Evolutionary conservation across 306 rosid genomes (phyloP).

Genomic region (Cucumis sativus): Cucumber_9930_V3 NC_026661.2:18230501-18231000

Average conservation of each 20-base stretch:
- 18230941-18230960: neutral
- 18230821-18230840: neutral
- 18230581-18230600: neutral
- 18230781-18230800: neutral
- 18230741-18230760: neutral
- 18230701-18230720: neutral
- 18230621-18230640: neutral
- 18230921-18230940: neutral
- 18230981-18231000: neutral
- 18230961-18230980: neutral
- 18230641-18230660: neutral
- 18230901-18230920: neutral
- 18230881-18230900: neutral
- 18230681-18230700: neutral
- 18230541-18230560: neutral
- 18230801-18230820: neutral
- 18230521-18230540: neutral
- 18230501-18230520: neutral
- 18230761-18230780: neutral
- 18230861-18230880: neutral
- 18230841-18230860: neutral
- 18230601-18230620: neutral
- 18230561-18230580: neutral
- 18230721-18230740: neutral
- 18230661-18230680: neutral